Evolutionary conservation across 495 filamentous ascomycete species (phyloP), one percentile per base, ranked within the genome.

Genomic region (Immersiella caudata): DNA sequence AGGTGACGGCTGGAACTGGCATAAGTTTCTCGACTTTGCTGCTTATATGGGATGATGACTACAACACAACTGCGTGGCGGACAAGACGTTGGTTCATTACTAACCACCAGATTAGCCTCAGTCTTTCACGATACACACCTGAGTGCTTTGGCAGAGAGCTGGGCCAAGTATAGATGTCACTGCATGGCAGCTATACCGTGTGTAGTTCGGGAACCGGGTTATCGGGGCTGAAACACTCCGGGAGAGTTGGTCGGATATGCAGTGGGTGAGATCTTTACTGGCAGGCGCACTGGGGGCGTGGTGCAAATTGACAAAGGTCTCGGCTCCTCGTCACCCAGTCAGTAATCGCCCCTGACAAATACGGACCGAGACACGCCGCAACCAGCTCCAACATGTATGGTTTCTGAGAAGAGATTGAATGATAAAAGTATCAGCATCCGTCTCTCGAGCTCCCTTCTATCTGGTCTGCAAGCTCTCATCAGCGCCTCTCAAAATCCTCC

Each of bases 381-480:
- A 12, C 2, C 40, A 46, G 14, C 33, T 14, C 40, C 40, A 5
- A 18, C 8, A 33, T 46, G 40, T 46, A 12, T 18, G 6, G 40
- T 12, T 46, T 18, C 16, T 14, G 40, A 46, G 9, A 46, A 46
- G 5, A 14, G 40, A 12, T 18, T 46, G 11, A 14, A 18, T 46
- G 40, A 46, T 46, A 46, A 46, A 46, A 46, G 40, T 12, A 46
- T 6, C 6, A 36, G 33, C 33, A 46, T 14, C 40, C 40, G 16
- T 18, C 40, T 14, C 29, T 33, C 29, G 29, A 33, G 16, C 6
- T 18, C n/a, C n/a, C 40, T 46, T 46, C 14, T 12, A 18, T 46
- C 40, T n/a, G n/a, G n/a, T n/a, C n/a, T 63, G 22, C 36, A 63
- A 35, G 60, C 60, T 0, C 36, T 63, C 46, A 27, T 63, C 21